Evolutionary conservation across 2,329 filamentous ascomycete species (phyloP).

Genomic region (Xylaria hypoxylon): DNA sequence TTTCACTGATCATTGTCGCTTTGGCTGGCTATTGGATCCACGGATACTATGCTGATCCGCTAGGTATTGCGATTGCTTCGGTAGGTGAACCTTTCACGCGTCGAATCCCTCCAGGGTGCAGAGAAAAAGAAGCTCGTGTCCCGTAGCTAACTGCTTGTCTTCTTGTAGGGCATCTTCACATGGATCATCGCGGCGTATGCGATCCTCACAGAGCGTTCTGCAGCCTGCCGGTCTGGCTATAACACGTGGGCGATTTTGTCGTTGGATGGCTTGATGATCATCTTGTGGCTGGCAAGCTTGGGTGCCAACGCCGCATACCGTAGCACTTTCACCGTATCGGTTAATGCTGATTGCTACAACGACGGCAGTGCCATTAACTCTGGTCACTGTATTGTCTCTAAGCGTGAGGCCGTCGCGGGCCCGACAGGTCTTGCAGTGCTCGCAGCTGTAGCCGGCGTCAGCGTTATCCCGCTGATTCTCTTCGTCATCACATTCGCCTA

Average conservation of each 20-base stretch:
- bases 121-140: neutral
- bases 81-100: constrained; percentile 48
- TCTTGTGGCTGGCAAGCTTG: constrained; percentile 62
- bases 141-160: constrained; percentile 8
- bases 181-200: constrained; percentile 59
- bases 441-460: constrained; percentile 57
- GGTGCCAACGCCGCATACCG: constrained; percentile 56
- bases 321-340: constrained; percentile 51
- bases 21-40: constrained; percentile 57
- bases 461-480: constrained; percentile 54
- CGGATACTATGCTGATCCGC: constrained; percentile 54
- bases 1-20: constrained; percentile 59
- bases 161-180: constrained; percentile 58
- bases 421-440: constrained; percentile 53
- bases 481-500: constrained; percentile 50
- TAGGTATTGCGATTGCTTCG: constrained; percentile 56
- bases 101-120: neutral
- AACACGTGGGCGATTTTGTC: constrained; percentile 59
- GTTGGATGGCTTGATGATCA: constrained; percentile 58
- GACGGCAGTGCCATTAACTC: constrained; percentile 57
- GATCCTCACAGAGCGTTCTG: constrained; percentile 56
- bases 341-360: constrained; percentile 49
- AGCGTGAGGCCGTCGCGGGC: constrained; percentile 51
- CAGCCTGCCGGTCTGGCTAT: constrained; percentile 53
- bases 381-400: constrained; percentile 52